Evolutionary conservation across 2,329 filamentous ascomycete species (phyloP).

Genomic region (Calonectria crousiana): DNA sequence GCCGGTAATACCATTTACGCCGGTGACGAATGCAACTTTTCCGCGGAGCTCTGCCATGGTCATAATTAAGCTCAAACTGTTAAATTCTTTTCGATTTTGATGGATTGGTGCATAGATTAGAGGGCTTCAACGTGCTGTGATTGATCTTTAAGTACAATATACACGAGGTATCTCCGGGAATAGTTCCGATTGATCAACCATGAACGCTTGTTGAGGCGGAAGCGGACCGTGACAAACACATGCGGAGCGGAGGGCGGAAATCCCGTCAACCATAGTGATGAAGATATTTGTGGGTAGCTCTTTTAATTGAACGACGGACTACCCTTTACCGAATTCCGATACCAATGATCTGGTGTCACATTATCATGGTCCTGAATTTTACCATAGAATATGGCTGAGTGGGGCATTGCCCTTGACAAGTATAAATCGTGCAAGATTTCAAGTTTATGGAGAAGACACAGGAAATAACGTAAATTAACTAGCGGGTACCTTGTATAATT

Average conservation of each 20-base stretch:
- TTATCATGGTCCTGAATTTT: background rate
- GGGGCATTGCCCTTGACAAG: background rate
- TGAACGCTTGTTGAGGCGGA: background rate
- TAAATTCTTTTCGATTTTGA: background rate
- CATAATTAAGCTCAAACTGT: background rate
- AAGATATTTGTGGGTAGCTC: background rate
- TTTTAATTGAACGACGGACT: background rate
- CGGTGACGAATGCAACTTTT: background rate
- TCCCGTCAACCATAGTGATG: background rate
- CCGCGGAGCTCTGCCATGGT: background rate
- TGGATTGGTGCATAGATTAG: background rate
- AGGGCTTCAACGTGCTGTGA: background rate
- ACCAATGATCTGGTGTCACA: background rate
- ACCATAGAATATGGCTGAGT: background rate
- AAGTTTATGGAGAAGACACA: background rate
- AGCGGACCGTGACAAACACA: too few species aligned
- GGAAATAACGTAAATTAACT: background rate
- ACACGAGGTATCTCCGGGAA: background rate
- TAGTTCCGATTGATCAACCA: background rate
- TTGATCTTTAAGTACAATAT: background rate
- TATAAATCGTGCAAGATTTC: background rate
- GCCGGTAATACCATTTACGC: background rate
- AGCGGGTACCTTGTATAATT: background rate
- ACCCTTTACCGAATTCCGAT: background rate
- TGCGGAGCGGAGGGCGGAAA: constrained; percentile 2